These are phyloP conservation scores for Eutrema japonicum DNA, from an alignment of 345 rosid species.

Conservation along the genomic window DNA sequence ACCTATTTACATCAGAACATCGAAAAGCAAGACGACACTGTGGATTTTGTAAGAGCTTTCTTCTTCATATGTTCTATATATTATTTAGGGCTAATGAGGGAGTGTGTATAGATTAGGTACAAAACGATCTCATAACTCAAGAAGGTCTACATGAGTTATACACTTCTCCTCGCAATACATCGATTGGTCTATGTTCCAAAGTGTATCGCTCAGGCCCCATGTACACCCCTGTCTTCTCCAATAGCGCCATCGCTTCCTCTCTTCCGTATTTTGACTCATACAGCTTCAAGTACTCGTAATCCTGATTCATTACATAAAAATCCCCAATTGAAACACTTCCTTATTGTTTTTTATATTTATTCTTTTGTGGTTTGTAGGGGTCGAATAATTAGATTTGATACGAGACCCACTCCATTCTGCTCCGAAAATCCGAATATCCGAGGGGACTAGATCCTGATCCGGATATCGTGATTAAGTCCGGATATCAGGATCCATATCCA, in stretches of 20 bases:
- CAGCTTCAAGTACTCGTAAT: conserved; percentile 80
- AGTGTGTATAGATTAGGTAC: neutral
- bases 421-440: too few relatives aligned
- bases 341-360: neutral
- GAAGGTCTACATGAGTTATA: conserved; percentile 61
- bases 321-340: neutral
- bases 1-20: neutral
- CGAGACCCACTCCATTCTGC: too few relatives aligned
- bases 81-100: neutral
- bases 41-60: neutral
- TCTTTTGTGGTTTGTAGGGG: neutral
- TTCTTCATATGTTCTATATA: neutral
- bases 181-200: conserved; percentile 80
- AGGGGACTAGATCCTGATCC: too few relatives aligned
- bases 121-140: conserved; percentile 20
- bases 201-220: conserved; percentile 91
- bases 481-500: too few relatives aligned
- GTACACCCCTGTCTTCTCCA: conserved; percentile 89
- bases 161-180: conserved; percentile 88
- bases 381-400: too few relatives aligned
- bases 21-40: neutral
- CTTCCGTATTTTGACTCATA: conserved; percentile 75
- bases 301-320: conserved; percentile 49
- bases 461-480: too few relatives aligned
- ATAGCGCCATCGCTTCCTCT: conserved; percentile 69